These are phyloP conservation scores for Solanum chacoense DNA, from an alignment of 305 asterid species.

Conservation along the genomic window DNA sequence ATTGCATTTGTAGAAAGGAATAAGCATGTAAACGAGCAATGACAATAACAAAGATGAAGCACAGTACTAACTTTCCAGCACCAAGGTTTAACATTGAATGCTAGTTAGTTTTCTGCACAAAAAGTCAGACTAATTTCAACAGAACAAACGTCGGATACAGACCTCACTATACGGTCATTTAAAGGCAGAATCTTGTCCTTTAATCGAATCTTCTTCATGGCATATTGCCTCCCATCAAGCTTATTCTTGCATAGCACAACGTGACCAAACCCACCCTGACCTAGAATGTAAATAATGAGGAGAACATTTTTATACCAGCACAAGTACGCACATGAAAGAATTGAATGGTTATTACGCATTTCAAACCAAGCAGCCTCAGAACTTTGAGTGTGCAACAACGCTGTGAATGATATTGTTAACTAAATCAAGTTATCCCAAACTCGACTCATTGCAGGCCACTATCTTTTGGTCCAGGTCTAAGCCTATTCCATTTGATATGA, in stretches of 20 bases:
- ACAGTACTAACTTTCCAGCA: neutral
- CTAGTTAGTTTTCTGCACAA: slow-evolving; percentile 1
- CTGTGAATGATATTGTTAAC: neutral
- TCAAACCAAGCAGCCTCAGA: neutral
- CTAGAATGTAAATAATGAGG: slow-evolving; percentile 22
- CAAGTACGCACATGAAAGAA: neutral
- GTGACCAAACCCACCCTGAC: slow-evolving; percentile 98
- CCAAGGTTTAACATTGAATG: neutral
- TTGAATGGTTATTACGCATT: neutral
- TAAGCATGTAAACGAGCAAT: neutral
- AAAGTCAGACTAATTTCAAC: neutral
- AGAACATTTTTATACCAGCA: slow-evolving; percentile 1
- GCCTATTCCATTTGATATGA: neutral
- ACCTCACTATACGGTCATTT: slow-evolving; percentile 92
- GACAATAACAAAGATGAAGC: neutral
- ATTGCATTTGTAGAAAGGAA: neutral
- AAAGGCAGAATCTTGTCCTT: slow-evolving; percentile 82
- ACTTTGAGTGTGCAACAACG: neutral
- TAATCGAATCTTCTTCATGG: slow-evolving; percentile 83
- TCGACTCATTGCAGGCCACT: neutral
- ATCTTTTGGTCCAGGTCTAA: neutral
- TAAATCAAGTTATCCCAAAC: neutral
- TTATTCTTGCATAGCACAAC: slow-evolving; percentile 96
- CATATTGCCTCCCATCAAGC: slow-evolving; percentile 96
- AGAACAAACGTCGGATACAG: slow-evolving; percentile 8